Evolutionary conservation across 805 yeast genomes (phyloP), one percentile per base, ranked within the genome.

Genomic region (Ogataea parapolymorpha): DNA sequence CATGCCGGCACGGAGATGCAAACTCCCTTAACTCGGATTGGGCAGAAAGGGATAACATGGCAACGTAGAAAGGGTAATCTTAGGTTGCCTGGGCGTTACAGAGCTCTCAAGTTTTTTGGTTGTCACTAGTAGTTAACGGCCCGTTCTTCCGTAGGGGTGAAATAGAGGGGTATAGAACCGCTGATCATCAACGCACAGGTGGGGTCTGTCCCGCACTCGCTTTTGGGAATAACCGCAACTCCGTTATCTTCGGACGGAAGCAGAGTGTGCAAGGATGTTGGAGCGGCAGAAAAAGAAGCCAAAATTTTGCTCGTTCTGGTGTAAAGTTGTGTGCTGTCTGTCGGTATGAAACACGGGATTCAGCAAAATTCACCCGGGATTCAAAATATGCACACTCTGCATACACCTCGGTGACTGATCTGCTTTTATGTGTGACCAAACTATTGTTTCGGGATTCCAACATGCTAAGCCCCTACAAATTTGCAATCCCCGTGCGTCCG

Each of bases 161-260:
- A 9, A 13, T 17, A 26, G 41, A 38, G 41, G 41, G 41, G 41
- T 38, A 20, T 17, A 20, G 28, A 9, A 17, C 32, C 32, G 20
- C 31, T 34, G 13, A 12, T 11, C 27, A 30, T 5, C 20, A 14
- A 24, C 14, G 35, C 23, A 23, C 14, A 32, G 41, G 42, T 27
- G 42, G 42, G 42, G 42, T 24, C 29, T 28, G 32, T 14, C 27
- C 29, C 26, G 14, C 33, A 25, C 15, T 10, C 20, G 16, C n/a
- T 17, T n/a, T 17, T 8, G 20, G 23, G 24, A 33, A 33, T 17
- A 24, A 16, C 23, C 42, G 42, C 42, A 39, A 39, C 30, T 39
- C 43, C 43, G 43, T 25, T 25, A 18, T 18, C 20, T 18, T 18
- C 20, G 20, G 20, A 5, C 20, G 7, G 20, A 18, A 4, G 20